phyloP scores from a whole-genome alignment of 768 basidiomycete species.

The Suillus hirtellus region DNA sequence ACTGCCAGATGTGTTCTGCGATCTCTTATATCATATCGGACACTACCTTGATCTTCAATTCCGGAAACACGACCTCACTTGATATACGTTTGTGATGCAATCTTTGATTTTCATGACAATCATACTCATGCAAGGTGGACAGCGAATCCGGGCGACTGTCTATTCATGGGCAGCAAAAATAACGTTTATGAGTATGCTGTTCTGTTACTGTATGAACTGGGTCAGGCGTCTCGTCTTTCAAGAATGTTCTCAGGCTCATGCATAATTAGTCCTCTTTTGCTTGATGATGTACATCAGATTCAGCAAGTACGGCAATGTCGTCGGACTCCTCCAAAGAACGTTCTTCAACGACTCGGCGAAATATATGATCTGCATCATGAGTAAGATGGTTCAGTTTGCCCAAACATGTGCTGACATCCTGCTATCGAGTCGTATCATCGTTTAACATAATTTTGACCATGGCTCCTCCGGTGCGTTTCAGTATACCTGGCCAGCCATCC shows the following conservation, averaged over 20 bases:
- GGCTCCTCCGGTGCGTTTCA: not conserved
- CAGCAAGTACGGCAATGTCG: not conserved
- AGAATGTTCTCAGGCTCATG: not conserved
- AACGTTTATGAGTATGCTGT: not conserved
- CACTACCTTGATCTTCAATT: not conserved
- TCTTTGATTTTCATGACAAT: not conserved
- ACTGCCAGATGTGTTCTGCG: not conserved
- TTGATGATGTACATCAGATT: slow-evolving; percentile 1
- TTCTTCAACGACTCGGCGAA: not conserved
- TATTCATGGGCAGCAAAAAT: not conserved
- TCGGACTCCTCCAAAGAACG: not conserved
- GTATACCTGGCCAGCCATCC: not conserved
- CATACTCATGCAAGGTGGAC: not conserved
- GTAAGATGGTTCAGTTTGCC: not conserved
- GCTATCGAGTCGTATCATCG: not conserved
- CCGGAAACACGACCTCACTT: not conserved
- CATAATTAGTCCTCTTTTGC: not conserved
- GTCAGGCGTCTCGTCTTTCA: not conserved
- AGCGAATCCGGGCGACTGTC: not conserved
- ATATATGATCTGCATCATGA: not conserved
- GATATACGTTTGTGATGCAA: not conserved
- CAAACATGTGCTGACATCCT: not conserved
- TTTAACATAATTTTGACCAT: not conserved
- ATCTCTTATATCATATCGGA: not conserved
- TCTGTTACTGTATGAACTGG: not conserved